Evolutionary conservation across 306 rosid species (phyloP).

Genomic region (Cucurbita pepo): DNA sequence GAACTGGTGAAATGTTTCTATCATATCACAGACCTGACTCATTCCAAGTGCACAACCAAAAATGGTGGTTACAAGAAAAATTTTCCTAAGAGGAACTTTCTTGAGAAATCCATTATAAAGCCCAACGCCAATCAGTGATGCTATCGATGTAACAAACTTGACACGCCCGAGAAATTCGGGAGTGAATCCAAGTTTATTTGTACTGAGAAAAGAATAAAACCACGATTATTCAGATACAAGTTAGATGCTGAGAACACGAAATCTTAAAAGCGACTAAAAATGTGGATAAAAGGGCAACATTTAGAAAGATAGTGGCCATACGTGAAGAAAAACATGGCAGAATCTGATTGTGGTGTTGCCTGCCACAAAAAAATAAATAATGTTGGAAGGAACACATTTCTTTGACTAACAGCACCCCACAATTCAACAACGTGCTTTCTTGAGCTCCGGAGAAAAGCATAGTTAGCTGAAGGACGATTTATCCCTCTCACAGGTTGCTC

Average conservation of each 20-base stretch:
- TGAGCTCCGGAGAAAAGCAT: conserved; percentile 49
- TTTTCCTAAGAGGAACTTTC: conserved; percentile 61
- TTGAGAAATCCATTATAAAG: conserved; percentile 86
- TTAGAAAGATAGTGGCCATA: conserved; percentile 27
- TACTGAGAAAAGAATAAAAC: conserved; percentile 35
- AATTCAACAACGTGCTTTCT: conserved; percentile 56
- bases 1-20: neutral
- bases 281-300: conserved; percentile 9
- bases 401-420: conserved; percentile 67
- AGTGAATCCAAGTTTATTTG: conserved; percentile 84
- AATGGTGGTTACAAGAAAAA: conserved; percentile 68
- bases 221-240: neutral
- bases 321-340: conserved; percentile 96
- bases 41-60: conserved; percentile 77
- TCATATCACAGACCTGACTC: conserved; percentile 57
- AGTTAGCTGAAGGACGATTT: conserved; percentile 21
- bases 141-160: conserved; percentile 88
- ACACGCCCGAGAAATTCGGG: conserved; percentile 93
- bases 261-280: neutral
- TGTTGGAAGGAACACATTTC: conserved; percentile 73
- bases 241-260: neutral
- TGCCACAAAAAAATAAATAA: conserved; percentile 95
- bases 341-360: conserved; percentile 95
- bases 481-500: conserved; percentile 51
- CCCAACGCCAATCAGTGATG: conserved; percentile 88